A percentile compares a stretch with the other conserved stretches of the same genome.
These are phyloP conservation scores for Westerdykella sp. DNA, from an alignment of 2,329 filamentous ascomycete species.

Conservation along the genomic window DNA sequence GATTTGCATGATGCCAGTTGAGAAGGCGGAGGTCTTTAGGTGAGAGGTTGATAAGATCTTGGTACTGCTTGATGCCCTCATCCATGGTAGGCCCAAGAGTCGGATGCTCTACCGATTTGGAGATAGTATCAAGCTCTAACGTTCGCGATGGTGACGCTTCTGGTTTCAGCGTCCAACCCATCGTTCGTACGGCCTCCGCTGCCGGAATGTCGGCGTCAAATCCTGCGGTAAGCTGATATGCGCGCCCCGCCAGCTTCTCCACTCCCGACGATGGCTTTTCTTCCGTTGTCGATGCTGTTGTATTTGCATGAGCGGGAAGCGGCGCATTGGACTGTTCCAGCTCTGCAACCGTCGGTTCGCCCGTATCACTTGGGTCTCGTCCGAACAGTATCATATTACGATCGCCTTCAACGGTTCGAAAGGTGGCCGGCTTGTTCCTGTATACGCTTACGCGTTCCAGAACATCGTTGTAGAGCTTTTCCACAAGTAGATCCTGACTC, in stretches of 20 bases:
- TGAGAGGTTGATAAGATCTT: constrained; percentile 71
- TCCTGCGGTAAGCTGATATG: constrained; percentile 61
- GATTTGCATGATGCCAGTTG: constrained; percentile 97
- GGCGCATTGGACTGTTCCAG: constrained; percentile 62
- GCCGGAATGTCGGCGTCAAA: constrained; percentile 65
- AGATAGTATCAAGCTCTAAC: constrained; percentile 63
- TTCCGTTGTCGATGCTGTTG: constrained; percentile 27
- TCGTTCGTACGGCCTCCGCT: constrained; percentile 66
- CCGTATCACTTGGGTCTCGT: constrained; percentile 57
- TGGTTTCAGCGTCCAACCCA: constrained; percentile 74
- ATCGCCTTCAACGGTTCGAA: constrained; percentile 73
- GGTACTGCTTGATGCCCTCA: constrained; percentile 83
- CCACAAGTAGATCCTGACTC: constrained; percentile 71
- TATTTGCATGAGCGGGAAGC: constrained; percentile 44
- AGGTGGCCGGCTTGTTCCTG: constrained; percentile 67
- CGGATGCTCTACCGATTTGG: constrained; percentile 55
- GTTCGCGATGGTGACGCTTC: constrained; percentile 57
- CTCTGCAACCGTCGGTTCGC: constrained; percentile 62
- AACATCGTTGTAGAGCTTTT: constrained; percentile 91
- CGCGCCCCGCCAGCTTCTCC: constrained; percentile 62
- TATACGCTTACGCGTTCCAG: constrained; percentile 86
- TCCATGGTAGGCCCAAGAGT: constrained; percentile 90
- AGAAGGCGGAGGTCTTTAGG: constrained; percentile 83
- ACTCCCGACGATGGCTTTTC: constrained; percentile 47
- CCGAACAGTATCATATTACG: constrained; percentile 75